phyloP scores from a whole-genome alignment of 768 basidiomycete species.

The Panellus pusillus region DNA sequence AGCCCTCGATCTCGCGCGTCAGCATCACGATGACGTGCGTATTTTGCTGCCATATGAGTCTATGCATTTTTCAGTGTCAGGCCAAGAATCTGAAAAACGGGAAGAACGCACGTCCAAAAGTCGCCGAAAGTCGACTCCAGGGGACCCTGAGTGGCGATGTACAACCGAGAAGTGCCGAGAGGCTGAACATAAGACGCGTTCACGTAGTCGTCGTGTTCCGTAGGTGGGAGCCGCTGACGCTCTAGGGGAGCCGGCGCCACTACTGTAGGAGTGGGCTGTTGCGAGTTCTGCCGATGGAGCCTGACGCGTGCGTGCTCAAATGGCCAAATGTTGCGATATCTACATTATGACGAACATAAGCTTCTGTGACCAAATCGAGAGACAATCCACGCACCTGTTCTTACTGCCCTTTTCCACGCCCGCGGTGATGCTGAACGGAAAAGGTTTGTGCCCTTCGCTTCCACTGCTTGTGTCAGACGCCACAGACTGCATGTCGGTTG shows the following conservation, averaged over 20 bases:
- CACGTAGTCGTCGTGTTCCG: constrained; percentile 82
- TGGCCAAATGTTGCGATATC: constrained; percentile 97
- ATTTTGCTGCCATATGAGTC: constrained; percentile 91
- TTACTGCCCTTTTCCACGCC: constrained; percentile 93
- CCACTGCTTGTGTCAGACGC: not conserved
- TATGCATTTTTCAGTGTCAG: constrained; percentile 26
- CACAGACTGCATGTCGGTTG: constrained; percentile 6
- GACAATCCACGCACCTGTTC: constrained; percentile 61
- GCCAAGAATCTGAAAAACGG: not conserved
- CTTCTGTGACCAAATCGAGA: not conserved
- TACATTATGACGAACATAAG: constrained; percentile 26
- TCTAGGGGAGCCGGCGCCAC: too few relatives aligned
- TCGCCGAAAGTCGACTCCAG: constrained; percentile 85
- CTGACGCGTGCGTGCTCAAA: constrained; percentile 93
- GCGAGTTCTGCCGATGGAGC: constrained; percentile 38
- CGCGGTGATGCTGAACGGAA: constrained; percentile 93
- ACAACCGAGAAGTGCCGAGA: constrained; percentile 73
- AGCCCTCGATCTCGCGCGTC: constrained; percentile 86
- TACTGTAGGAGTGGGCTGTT: not conserved
- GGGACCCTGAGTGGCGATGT: constrained; percentile 96
- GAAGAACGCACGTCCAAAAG: constrained; percentile 83
- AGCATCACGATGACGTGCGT: constrained; percentile 97
- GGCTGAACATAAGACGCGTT: constrained; percentile 95
- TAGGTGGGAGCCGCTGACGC: too few relatives aligned
- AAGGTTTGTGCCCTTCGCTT: constrained; percentile 30